phyloP scores from a whole-genome alignment of 2,329 filamentous ascomycete species.

The Fusarium buharicum region DNA sequence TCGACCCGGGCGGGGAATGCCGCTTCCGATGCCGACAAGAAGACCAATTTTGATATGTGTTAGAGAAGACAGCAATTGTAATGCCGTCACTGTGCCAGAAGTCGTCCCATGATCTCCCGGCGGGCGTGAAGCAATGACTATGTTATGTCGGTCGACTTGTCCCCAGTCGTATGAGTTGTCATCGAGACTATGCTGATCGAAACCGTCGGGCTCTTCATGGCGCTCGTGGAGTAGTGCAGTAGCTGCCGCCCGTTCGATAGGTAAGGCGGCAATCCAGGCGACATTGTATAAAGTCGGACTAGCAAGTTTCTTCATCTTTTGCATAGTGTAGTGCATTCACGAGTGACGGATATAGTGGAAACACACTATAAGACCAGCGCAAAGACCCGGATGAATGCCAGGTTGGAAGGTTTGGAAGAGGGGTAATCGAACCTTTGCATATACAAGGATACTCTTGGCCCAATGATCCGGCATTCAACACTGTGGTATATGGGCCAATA shows the following conservation, averaged over 20 bases:
- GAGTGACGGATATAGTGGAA: too few species aligned
- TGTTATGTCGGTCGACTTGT: background rate
- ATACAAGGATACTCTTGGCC: too few species aligned
- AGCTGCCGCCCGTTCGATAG: background rate
- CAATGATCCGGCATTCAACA: too few species aligned
- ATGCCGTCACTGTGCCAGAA: background rate
- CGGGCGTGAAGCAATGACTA: background rate
- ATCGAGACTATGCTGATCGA: background rate
- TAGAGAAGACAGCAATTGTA: background rate
- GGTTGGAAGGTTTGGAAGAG: too few species aligned
- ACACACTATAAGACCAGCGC: too few species aligned
- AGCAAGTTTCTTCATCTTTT: too few species aligned
- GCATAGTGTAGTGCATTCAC: too few species aligned
- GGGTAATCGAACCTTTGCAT: too few species aligned
- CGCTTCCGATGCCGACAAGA: background rate
- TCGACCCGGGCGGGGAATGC: background rate
- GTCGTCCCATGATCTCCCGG: background rate
- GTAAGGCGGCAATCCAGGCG: background rate
- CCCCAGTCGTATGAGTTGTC: background rate
- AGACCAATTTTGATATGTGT: background rate
- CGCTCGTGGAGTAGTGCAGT: background rate
- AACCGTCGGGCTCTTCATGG: background rate
- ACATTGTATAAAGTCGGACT: background rate
- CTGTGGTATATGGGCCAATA: too few species aligned
- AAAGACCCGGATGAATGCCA: too few species aligned